phyloP scores from a whole-genome alignment of 2,329 filamentous ascomycete species.

The Microsporum ferrugineum region DNA sequence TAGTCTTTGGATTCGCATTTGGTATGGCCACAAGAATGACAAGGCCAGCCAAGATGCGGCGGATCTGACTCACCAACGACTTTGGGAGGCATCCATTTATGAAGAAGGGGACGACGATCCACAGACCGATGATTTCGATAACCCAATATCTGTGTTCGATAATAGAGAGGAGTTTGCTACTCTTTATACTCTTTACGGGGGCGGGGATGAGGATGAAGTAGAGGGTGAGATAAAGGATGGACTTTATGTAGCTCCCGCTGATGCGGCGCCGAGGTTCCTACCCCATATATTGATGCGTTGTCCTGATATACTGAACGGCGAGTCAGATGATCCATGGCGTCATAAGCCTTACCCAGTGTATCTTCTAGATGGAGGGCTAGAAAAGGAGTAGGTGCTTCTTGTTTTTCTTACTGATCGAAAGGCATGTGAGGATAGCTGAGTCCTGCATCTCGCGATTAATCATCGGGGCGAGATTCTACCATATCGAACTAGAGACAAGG shows the following conservation, averaged over 20 bases:
- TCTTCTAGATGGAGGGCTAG: neutral
- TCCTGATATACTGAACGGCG: neutral
- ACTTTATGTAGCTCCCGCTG: neutral
- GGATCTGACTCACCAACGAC: neutral
- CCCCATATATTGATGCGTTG: neutral
- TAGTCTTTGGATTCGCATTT: neutral
- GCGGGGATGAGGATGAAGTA: neutral
- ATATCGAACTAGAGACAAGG: neutral
- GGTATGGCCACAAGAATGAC: neutral
- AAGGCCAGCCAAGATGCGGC: neutral
- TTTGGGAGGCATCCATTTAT: neutral
- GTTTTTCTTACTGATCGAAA: neutral
- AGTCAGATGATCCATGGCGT: neutral
- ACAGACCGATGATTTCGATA: neutral
- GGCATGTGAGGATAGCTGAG: neutral
- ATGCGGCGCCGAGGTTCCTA: neutral
- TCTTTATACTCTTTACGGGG: neutral
- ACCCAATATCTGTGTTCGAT: neutral
- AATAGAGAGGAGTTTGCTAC: neutral
- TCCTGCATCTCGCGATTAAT: neutral
- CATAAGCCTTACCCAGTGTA: neutral
- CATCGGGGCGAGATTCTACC: neutral
- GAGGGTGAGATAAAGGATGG: neutral
- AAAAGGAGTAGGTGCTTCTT: neutral
- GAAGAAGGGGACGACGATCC: neutral